These are phyloP conservation scores for Penicillium arizonense DNA, from an alignment of 495 filamentous ascomycete genomes.

Conservation along the genomic window DNA sequence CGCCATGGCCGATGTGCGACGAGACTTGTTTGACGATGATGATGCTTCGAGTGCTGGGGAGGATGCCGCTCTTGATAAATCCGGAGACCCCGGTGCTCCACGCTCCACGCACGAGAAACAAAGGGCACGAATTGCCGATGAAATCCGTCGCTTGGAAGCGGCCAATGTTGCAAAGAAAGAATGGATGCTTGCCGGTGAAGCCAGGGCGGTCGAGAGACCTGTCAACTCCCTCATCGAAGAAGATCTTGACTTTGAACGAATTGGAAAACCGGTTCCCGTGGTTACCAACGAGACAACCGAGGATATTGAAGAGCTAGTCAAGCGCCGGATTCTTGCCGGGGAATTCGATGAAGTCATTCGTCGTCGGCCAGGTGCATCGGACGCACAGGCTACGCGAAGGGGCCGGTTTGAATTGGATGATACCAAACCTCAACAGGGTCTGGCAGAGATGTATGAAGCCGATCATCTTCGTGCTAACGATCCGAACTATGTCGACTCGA, in stretches of 20 bases:
- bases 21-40: slow-evolving; percentile 89
- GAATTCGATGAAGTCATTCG: slow-evolving; percentile 93
- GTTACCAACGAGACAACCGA: slow-evolving; percentile 93
- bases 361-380: slow-evolving; percentile 64
- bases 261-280: slow-evolving; percentile 93
- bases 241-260: slow-evolving; percentile 91
- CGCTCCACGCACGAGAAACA: slow-evolving; percentile 82
- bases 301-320: slow-evolving; percentile 90
- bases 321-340: slow-evolving; percentile 83
- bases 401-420: slow-evolving; percentile 80
- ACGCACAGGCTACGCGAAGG: slow-evolving; percentile 54
- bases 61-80: slow-evolving; percentile 35
- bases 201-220: slow-evolving; percentile 75
- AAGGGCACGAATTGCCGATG: slow-evolving; percentile 78
- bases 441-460: slow-evolving; percentile 93
- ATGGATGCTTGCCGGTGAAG: slow-evolving; percentile 91
- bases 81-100: slow-evolving; percentile 50
- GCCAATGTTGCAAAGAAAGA: slow-evolving; percentile 87
- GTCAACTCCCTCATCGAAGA: slow-evolving; percentile 91
- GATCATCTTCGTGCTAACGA: slow-evolving; percentile 80
- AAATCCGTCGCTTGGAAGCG: slow-evolving; percentile 87
- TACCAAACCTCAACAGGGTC: slow-evolving; percentile 76
- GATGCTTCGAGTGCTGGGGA: slow-evolving; percentile 47
- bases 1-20: slow-evolving; percentile 86
- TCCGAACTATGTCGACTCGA: slow-evolving; percentile 73